Base-by-base conservation (phyloP, 345 rosid species). In the Cardiospermum halicacabum region DNA sequence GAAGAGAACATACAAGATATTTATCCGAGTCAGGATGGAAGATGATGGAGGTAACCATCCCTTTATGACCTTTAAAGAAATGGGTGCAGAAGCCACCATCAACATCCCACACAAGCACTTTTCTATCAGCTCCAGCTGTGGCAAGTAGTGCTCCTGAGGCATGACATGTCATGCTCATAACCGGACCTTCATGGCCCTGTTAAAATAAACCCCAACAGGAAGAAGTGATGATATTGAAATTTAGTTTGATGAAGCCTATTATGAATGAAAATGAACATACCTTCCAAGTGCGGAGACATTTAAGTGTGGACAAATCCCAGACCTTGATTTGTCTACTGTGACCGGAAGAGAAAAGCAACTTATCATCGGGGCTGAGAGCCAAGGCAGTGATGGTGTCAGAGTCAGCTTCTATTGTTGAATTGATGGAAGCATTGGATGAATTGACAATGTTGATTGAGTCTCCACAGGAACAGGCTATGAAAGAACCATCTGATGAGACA, bases 81-180 rank as follows among this genome's bases (percentile, higher is more conserved):
- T 94, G 97, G 72, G 99, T 91, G 68, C 96, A 88, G 82, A 85
- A 94, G 62, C 97, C 96, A 60, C 99, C 99, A 73, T 91, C 96
- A 22, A 94, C 92, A 82, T 94, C 99, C 97, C 97, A 94, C 55
- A 94, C 91, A 67, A 84, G 89, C 5, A 94, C 99, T 81, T 94
- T 94, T 71, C 96, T 88, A 78, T 94, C 97, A 65, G 97, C 85
- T 84, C 99, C 99, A 25, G 92, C 91, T 56, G 99, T 94, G 34
- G 96, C 97, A 67, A 94, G 85, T 81, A 91, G 74, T 26, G 97
- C 97, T 51, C 97, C 96, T 10, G 99, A 94, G 1, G 84, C 90
- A 79, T 94, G 96, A 80, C 92, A 87, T 32, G 89, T 82, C 97
- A 94, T 94, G 21, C 82, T 84, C 92, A 85, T 85, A 37, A 89